A percentile compares a stretch with the other conserved stretches of the same genome.
These are phyloP conservation scores for Gossypium raimondii DNA, from an alignment of 345 rosid species.

Conservation along the genomic window DNA sequence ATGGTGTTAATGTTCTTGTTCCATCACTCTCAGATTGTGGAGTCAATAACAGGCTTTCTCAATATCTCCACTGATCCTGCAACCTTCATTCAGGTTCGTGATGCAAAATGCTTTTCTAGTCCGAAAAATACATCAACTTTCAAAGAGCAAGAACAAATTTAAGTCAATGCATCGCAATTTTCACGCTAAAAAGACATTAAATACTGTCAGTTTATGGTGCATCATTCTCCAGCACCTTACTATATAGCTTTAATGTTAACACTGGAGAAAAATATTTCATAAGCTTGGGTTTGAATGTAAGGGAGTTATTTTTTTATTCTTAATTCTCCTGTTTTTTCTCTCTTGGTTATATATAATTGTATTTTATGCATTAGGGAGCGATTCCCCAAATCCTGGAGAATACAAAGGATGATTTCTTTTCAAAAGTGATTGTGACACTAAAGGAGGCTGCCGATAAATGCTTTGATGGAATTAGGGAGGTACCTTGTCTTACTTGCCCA, in stretches of 20 bases:
- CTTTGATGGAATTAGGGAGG: neutral
- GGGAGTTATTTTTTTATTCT: no score
- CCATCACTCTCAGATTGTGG: neutral
- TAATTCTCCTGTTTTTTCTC: neutral
- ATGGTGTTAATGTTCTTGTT: neutral
- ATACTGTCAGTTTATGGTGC: no score
- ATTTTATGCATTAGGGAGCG: neutral
- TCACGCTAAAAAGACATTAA: no score
- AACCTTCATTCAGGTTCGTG: constrained; percentile 7
- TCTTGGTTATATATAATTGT: neutral
- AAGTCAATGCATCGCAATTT: no score
- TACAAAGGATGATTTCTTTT: neutral
- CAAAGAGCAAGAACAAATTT: no score
- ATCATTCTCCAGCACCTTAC: no score
- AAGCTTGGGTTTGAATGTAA: no score
- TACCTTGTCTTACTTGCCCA: neutral
- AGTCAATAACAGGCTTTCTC: neutral
- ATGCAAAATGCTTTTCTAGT: neutral
- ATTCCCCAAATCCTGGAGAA: neutral
- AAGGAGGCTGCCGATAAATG: constrained; percentile 1
- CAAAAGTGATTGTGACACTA: neutral
- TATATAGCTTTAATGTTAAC: no score
- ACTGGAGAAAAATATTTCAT: no score
- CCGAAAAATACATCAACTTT: no score
- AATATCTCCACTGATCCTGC: neutral